Evolutionary conservation across 2,329 filamentous ascomycete genomes (phyloP), one percentile per base, ranked within the genome.

Genomic region (Claviceps humidiphila): DNA sequence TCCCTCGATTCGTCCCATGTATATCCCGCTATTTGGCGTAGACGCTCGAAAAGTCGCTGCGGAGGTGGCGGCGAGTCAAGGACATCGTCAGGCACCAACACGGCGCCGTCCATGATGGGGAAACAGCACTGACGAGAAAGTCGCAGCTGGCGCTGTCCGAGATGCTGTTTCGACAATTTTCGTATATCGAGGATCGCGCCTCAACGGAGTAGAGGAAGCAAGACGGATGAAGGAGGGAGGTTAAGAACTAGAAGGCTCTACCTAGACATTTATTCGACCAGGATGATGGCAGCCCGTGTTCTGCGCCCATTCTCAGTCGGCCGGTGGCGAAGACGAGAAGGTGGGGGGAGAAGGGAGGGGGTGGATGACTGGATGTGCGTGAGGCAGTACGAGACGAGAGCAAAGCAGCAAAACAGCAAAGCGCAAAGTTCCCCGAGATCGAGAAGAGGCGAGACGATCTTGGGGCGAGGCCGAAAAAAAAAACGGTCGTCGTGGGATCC

Each of bases 11-110:
- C 84, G 66, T 89, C 84, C 86, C 86, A 90, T 6, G 77, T 80
- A 64, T 88, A 89, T 51, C 85, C 85, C 46, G 82, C 76, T 57
- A 90, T 75, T 64, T 87, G 84, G 56, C 79, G 76, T 58, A 90
- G 74, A 49, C 86, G 80, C 65, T 89, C 84, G 60, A 83, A 85
- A 51, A 90, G 76, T 60, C 82, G 48, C 43, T 83, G 82, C 58
- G 76, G 73, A 44, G 84, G 84, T 53, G 83, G 81, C 64, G 84
- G 84, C 54, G 83, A 82, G 64, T 82, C 78, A 61, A 78, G 71
- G 60, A 72, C 68, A 66, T 80, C 75, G 63, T 80, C 76, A 60
- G 67, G 66, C 66, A 71, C 66, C 64, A 71, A 65, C 57, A 67
- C 66, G 62, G 70, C 66, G 65, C 71, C 68, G 66, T 79, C 76